Conservation (phyloP, 169 alveolate species). For the Toxoplasma gondii region DNA sequence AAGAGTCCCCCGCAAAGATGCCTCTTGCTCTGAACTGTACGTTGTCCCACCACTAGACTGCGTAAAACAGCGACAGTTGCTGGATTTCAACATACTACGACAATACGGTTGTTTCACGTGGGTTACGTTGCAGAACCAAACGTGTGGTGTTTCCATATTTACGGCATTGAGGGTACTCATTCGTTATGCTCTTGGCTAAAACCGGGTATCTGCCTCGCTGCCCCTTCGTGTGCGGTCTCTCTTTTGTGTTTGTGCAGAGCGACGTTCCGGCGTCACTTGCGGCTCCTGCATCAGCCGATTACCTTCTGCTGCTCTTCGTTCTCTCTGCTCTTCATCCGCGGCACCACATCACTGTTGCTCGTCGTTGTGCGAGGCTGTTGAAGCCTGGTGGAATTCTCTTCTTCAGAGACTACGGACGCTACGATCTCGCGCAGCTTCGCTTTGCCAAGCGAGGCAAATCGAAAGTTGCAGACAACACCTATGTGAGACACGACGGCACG, state of each 20-base stretch:
- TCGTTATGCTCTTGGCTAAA: too few species aligned
- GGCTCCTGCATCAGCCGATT: constrained; percentile 79
- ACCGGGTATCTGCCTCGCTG: too few species aligned
- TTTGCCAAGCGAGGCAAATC: constrained; percentile 73
- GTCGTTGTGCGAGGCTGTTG: constrained; percentile 80
- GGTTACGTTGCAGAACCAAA: too few species aligned
- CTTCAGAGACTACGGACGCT: constrained; percentile 93
- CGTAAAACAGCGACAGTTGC: too few species aligned
- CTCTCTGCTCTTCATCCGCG: constrained; percentile 92
- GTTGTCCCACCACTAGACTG: too few species aligned
- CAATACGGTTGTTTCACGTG: too few species aligned
- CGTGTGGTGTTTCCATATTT: too few species aligned
- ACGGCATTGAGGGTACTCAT: too few species aligned
- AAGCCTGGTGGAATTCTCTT: constrained; percentile 90
- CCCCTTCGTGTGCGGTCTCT: not conserved
- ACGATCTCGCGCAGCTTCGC: constrained; percentile 91
- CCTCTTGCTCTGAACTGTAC: too few species aligned
- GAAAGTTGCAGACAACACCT: constrained; percentile 85
- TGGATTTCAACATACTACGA: too few species aligned
- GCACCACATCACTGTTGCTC: constrained; percentile 76
- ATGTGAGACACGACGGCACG: constrained; percentile 92
- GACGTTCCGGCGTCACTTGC: constrained; percentile 22
- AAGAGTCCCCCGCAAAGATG: too few species aligned
- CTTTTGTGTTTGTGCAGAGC: not conserved
- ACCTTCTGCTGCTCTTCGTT: constrained; percentile 88